Evolutionary conservation across 441 rosid species (phyloP), one percentile per base, ranked within the genome.

Genomic region (Populus trichocarpa): DNA sequence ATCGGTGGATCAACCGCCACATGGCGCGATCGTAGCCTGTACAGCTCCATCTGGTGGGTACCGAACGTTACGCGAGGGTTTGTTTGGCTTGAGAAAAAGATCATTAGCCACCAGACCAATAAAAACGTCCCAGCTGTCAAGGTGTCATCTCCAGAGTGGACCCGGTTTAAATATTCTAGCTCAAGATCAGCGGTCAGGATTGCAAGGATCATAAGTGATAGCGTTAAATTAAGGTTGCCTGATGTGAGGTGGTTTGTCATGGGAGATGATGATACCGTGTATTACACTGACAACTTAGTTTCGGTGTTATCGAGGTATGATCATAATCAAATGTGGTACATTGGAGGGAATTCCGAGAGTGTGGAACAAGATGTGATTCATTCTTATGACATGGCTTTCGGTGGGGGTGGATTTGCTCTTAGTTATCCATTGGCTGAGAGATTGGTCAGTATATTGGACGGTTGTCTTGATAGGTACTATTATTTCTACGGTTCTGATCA

Each of bases 251-350:
- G 98, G 98, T 91, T 92, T 80, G 97, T 94, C 20, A 89, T 94
- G 98, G 98, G 98, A 65, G 98, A 94, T 23, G 97, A 94, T 50
- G 98, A 91, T 63, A 91, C 97, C 40, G 91, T 94, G 81, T 92
- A 82, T 80, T 91, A 86, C 82, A 42, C 89, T 0, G 84, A 86
- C 3, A 92, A 91, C 82, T 80, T 94, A 66, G 92, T 90, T 12
- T 81, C 90, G 71, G 92, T 92, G 70, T 71, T 93, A 42, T 81
- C 85, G 4, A 88, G 79, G 76, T 90, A 90, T 82, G 97, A 94
- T 76, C 92, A 92, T 72, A 79, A 79, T 26, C 86, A 87, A 87
- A 89, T 91, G 96, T 92, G 92, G 94, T 92, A 92, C 76, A 82
- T 94, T 46, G 98, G 98, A 1, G 86, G 91, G 35, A 87, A 85